Conservation (phyloP, 2,329 filamentous ascomycete genomes). For the Myotisia sp. region DNA sequence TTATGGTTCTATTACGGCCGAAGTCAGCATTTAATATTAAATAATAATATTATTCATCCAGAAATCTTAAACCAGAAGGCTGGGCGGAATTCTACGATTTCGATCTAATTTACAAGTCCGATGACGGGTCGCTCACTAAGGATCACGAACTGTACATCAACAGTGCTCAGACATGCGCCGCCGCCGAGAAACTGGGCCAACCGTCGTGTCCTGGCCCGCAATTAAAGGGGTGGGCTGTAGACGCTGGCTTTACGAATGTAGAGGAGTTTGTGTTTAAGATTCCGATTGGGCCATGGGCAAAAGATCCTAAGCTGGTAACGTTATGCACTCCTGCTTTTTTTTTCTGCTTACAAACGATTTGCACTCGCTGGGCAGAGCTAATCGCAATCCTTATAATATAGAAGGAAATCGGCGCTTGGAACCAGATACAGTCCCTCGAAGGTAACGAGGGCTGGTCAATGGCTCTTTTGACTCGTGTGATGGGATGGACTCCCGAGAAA, state of each 20-base stretch:
- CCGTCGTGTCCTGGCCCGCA: conserved; percentile 9
- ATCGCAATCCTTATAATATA: neutral
- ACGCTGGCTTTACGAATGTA: conserved; percentile 17
- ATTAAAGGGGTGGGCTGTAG: conserved; percentile 11
- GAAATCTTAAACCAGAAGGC: conserved; percentile 14
- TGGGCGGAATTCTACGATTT: conserved; percentile 29
- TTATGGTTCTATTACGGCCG: neutral
- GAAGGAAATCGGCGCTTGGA: conserved; percentile 14
- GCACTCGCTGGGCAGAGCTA: conserved; percentile 5
- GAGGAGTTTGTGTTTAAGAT: conserved; percentile 16
- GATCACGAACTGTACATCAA: conserved; percentile 7
- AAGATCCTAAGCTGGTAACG: conserved; percentile 14
- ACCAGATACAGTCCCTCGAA: conserved; percentile 12
- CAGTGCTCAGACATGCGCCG: conserved; percentile 1
- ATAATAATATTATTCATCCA: neutral
- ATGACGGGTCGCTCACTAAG: conserved; percentile 10
- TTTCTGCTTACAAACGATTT: neutral
- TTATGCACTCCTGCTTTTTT: no score
- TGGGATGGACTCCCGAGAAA: conserved; percentile 13
- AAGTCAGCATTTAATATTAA: no score
- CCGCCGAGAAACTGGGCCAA: conserved; percentile 11
- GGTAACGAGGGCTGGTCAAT: conserved; percentile 14
- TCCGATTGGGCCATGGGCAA: conserved; percentile 17
- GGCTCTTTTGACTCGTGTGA: conserved; percentile 11
- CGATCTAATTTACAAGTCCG: conserved; percentile 4